phyloP scores from a whole-genome alignment of 257 asterid species.

The Thymus quinquecostatus region DNA sequence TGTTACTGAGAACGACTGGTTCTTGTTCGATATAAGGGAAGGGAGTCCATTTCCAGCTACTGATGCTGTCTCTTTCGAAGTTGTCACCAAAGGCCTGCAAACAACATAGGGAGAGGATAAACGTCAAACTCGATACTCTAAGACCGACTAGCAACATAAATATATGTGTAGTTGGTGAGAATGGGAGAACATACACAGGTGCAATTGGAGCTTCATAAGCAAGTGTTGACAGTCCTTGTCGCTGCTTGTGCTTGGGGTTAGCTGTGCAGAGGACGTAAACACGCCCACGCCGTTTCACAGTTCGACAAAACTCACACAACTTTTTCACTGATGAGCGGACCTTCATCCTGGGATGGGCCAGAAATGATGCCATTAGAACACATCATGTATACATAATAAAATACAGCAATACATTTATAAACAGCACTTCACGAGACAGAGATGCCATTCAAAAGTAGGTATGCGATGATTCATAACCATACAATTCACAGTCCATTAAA shows the following conservation, averaged over 20 bases:
- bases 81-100: constrained; percentile 51
- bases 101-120: background rate
- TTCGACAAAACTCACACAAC: constrained; percentile 87
- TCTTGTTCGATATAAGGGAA: constrained; percentile 58
- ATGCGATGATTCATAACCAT: background rate
- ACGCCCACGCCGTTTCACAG: constrained; percentile 89
- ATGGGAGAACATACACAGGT: constrained; percentile 50
- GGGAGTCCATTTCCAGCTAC: constrained; percentile 46
- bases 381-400: background rate
- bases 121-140: constrained; percentile 5
- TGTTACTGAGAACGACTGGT: constrained; percentile 50
- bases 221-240: constrained; percentile 82
- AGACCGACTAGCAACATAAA: background rate
- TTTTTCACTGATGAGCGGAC: constrained; percentile 95
- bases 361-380: constrained; percentile 16
- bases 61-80: constrained; percentile 46
- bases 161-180: background rate
- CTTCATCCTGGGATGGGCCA: constrained; percentile 68
- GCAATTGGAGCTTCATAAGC: constrained; percentile 68
- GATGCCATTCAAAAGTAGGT: background rate
- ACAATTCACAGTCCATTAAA: no score
- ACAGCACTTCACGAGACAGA: background rate
- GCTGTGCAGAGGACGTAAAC: constrained; percentile 83
- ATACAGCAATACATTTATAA: background rate
- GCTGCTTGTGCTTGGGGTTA: constrained; percentile 97